Conservation (phyloP, 306 rosid genomes). For the Hippophae tibetana region DNA sequence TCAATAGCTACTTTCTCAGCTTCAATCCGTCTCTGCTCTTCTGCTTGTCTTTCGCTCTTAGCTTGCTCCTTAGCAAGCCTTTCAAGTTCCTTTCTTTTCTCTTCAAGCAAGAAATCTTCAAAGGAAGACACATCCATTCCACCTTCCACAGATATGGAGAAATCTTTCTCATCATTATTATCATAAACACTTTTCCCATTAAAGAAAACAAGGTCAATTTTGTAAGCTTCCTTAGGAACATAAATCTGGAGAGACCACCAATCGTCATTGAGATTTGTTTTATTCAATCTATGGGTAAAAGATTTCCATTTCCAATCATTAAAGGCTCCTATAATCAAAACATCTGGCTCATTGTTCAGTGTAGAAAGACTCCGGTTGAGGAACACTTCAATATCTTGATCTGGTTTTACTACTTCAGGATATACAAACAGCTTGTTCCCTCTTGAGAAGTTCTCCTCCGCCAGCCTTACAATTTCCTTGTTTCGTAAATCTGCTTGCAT, state of each 20-base stretch:
- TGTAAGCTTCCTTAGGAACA: conserved; percentile 76
- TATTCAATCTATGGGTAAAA: conserved; percentile 47
- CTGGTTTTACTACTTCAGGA: conserved; percentile 74
- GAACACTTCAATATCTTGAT: conserved; percentile 69
- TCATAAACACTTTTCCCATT: conserved; percentile 80
- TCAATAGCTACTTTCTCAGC: conserved; percentile 65
- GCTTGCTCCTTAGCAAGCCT: conserved; percentile 64
- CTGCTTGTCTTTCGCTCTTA: conserved; percentile 73
- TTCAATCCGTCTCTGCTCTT: conserved; percentile 62
- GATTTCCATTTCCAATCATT: conserved; percentile 92
- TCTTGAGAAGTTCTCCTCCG: conserved; percentile 40
- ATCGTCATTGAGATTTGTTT: conserved; percentile 50
- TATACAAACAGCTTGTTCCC: conserved; percentile 65
- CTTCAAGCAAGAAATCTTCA: conserved; percentile 85
- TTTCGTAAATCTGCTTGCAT: conserved; percentile 42
- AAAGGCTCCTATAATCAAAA: conserved; percentile 78
- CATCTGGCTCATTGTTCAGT: conserved; percentile 50
- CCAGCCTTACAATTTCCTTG: conserved; percentile 59
- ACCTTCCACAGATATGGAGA: conserved; percentile 49
- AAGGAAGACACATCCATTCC: conserved; percentile 68
- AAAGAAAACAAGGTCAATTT: conserved; percentile 83
- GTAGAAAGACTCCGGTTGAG: conserved; percentile 54
- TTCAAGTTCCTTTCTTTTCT: conserved; percentile 72
- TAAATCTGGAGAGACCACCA: conserved; percentile 88
- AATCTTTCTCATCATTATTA: conserved; percentile 79